Percentiles rank a stretch among this genome's conserved stretches.
Conservation (phyloP, 805 yeast species). For the Jamesozyma rosinii region DNA sequence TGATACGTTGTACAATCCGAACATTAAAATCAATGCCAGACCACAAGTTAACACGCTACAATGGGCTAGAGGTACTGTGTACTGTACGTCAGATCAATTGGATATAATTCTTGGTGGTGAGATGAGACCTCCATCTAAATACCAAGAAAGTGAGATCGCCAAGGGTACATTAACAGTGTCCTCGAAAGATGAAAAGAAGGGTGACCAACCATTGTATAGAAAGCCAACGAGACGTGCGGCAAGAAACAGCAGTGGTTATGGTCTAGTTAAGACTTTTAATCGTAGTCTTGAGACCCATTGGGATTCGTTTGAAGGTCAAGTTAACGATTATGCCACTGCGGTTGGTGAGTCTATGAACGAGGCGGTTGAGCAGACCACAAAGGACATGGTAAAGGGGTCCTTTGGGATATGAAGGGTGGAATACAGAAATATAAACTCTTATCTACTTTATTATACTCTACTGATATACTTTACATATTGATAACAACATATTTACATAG, state of each 20-base stretch:
- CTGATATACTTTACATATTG: no score
- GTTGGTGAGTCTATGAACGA: constrained; percentile 48
- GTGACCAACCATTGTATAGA: constrained; percentile 27
- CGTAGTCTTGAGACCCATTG: constrained; percentile 44
- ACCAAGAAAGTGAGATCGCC: constrained; percentile 52
- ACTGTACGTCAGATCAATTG: constrained; percentile 53
- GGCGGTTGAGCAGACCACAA: constrained; percentile 39
- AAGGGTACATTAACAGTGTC: constrained; percentile 31
- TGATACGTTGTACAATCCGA: constrained; percentile 63
- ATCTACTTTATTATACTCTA: no score
- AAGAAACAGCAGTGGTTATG: constrained; percentile 31
- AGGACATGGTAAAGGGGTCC: constrained; percentile 42
- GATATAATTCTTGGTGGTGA: constrained; percentile 66
- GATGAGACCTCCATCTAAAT: constrained; percentile 51
- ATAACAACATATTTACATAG: no score
- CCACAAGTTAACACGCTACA: constrained; percentile 73
- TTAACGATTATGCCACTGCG: constrained; percentile 49
- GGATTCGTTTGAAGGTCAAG: constrained; percentile 44
- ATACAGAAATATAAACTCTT: not conserved
- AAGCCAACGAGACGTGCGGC: constrained; percentile 39
- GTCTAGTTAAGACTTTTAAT: constrained; percentile 32
- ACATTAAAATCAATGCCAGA: constrained; percentile 60
- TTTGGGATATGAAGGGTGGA: constrained; percentile 37
- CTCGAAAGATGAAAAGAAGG: constrained; percentile 10
- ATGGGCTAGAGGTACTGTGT: constrained; percentile 75